phyloP scores from a whole-genome alignment of 108 stramenopile species.

The Pseudonitzschia multiseries region DNA sequence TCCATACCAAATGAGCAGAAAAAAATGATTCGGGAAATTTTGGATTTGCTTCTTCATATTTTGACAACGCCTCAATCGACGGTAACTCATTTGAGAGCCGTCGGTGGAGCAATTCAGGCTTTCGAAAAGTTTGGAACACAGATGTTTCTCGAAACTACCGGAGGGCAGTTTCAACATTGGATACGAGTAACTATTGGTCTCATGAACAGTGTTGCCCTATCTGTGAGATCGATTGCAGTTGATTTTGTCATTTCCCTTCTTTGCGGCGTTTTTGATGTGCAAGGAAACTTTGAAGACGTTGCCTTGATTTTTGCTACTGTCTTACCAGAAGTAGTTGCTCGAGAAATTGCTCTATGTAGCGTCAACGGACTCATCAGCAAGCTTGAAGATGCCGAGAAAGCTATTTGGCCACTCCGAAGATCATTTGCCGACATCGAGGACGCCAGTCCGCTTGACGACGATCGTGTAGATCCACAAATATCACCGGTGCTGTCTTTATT shows the following conservation, averaged over 20 bases:
- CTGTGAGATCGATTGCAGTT: slow-evolving; percentile 85
- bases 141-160: slow-evolving; percentile 61
- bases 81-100: slow-evolving; percentile 75
- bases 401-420: slow-evolving; percentile 82
- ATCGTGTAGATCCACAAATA: slow-evolving; percentile 78
- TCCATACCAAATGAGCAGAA: slow-evolving; percentile 42
- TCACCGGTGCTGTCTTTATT: slow-evolving; percentile 62
- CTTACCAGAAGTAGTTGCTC: slow-evolving; percentile 77
- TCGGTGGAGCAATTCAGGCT: slow-evolving; percentile 79
- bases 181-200: slow-evolving; percentile 66
- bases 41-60: slow-evolving; percentile 79
- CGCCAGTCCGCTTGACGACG: slow-evolving; percentile 81
- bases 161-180: slow-evolving; percentile 76
- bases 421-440: slow-evolving; percentile 85
- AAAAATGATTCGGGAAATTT: slow-evolving; percentile 56
- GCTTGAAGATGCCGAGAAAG: slow-evolving; percentile 59
- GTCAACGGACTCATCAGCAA: slow-evolving; percentile 54
- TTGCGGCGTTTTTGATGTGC: slow-evolving; percentile 57
- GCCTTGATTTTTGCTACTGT: slow-evolving; percentile 60
- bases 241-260: slow-evolving; percentile 81
- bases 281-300: slow-evolving; percentile 69
- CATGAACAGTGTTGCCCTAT: slow-evolving; percentile 84
- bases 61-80: slow-evolving; percentile 81
- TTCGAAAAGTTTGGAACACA: slow-evolving; percentile 78
- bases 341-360: slow-evolving; percentile 78